phyloP scores from a whole-genome alignment of 345 rosid species.

The Hibiscus mutabilis region DNA sequence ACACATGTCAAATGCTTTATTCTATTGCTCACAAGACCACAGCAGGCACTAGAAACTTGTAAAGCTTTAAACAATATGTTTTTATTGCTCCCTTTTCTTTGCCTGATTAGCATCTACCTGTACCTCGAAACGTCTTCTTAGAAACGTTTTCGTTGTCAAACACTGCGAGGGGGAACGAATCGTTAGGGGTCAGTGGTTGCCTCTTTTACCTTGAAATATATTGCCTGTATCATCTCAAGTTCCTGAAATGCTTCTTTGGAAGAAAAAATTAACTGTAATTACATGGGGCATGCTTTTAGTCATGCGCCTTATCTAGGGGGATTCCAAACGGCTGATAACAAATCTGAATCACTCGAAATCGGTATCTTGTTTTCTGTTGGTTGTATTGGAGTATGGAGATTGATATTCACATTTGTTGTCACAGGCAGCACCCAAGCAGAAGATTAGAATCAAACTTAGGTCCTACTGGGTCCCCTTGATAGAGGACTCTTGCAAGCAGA shows the following conservation, averaged over 20 bases:
- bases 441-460: constrained; percentile 87
- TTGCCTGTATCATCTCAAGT: not conserved
- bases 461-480: constrained; percentile 89
- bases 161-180: no score
- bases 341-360: not conserved
- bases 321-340: not conserved
- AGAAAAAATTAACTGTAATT: not conserved
- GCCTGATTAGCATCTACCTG: not conserved
- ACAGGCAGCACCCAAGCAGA: constrained; percentile 92
- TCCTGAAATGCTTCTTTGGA: not conserved
- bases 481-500: constrained; percentile 97
- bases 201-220: not conserved
- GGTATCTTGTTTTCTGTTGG: not conserved
- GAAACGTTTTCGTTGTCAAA: no score
- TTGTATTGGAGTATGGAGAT: not conserved
- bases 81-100: not conserved
- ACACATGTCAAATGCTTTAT: not conserved
- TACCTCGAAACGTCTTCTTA: not conserved
- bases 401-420: constrained; percentile 1
- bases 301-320: not conserved
- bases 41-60: not conserved
- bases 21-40: not conserved
- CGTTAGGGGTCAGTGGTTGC: not conserved
- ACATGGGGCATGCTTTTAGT: not conserved
- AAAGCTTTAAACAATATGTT: not conserved